Base-by-base conservation (phyloP, 2,329 filamentous ascomycete species). In the Dactylellina cionopaga region DNA sequence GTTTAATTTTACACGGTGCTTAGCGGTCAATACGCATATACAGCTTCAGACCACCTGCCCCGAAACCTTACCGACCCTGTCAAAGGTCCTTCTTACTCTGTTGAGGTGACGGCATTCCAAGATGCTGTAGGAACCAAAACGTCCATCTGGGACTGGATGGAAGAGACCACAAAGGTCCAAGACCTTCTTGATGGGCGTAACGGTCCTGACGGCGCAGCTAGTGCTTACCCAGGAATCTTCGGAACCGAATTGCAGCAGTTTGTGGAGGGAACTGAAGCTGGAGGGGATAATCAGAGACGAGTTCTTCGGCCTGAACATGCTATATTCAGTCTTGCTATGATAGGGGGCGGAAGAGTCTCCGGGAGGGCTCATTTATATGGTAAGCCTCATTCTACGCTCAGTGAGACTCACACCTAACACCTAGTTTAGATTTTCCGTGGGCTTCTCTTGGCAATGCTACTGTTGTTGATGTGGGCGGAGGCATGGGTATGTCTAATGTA, bases 91-190 rank as follows among this genome's bases (percentile, higher is more conserved):
- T 79, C 77, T 5, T 81, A 80, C 58, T 73, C 76, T 17, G 76
- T 80, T 1, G 75, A 78, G 11, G 47, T 76, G 9, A 80, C 79
- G 0, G 66, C 80, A 2, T 80, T 76, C 66, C 79, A 81, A 41
- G 76, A 77, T 24, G 79, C 78, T 5, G 56, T 79, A 2, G 75
- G 74, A 1, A 76, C 78, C 74, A 74, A 69, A 4, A 77, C 78
- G 51, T 52, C 79, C 3, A 74, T 79, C 29, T 81, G 80, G 80
- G 77, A 80, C 25, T 81, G 80, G 80, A 66, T 81, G 11, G 80
- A 80, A 54, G 79, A 80, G 69, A 76, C 13, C 76, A 80, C 65
- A 77, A 79, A n/a, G 25, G 52, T 54, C 19, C 19, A 44, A 43
- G 54, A 66, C 17, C 17, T 60, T 41, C 33, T 71, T 19, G 47